These are phyloP conservation scores for Colletotrichum orchidophilum DNA, from an alignment of 2,329 filamentous ascomycete genomes.

Conservation along the genomic window DNA sequence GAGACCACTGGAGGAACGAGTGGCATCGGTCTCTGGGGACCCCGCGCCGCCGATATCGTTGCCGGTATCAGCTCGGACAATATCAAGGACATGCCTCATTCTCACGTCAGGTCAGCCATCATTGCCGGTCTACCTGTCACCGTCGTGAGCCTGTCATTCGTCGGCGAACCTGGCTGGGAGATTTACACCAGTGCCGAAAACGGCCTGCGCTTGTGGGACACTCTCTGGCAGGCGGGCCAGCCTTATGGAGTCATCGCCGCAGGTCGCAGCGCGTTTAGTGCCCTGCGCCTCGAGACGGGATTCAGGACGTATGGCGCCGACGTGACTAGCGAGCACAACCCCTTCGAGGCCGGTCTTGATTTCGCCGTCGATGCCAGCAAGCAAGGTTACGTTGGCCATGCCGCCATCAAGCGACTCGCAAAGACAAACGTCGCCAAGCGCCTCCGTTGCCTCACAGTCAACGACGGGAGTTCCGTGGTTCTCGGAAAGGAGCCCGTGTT, in stretches of 20 bases:
- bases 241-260: conserved; percentile 65
- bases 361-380: conserved; percentile 59
- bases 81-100: conserved; percentile 59
- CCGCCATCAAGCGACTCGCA: conserved; percentile 54
- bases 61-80: conserved; percentile 54
- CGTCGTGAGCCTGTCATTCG: conserved; percentile 65
- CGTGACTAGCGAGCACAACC: conserved; percentile 69
- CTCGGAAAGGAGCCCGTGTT: conserved; percentile 72
- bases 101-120: conserved; percentile 56
- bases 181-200: conserved; percentile 68
- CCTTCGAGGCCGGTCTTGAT: conserved; percentile 66
- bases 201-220: conserved; percentile 67
- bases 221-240: conserved; percentile 63
- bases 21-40: conserved; percentile 71
- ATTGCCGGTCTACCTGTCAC: conserved; percentile 66
- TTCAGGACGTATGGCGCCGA: conserved; percentile 66
- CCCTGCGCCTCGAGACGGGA: conserved; percentile 68
- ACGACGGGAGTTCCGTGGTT: conserved; percentile 65
- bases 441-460: conserved; percentile 61
- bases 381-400: conserved; percentile 59
- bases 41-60: conserved; percentile 62
- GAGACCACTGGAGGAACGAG: conserved; percentile 70
- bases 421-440: conserved; percentile 43
- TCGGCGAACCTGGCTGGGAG: conserved; percentile 72
- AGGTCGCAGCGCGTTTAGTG: conserved; percentile 66